phyloP scores from a whole-genome alignment of 2,329 filamentous ascomycete species.

The Hypoxylon sp. region DNA sequence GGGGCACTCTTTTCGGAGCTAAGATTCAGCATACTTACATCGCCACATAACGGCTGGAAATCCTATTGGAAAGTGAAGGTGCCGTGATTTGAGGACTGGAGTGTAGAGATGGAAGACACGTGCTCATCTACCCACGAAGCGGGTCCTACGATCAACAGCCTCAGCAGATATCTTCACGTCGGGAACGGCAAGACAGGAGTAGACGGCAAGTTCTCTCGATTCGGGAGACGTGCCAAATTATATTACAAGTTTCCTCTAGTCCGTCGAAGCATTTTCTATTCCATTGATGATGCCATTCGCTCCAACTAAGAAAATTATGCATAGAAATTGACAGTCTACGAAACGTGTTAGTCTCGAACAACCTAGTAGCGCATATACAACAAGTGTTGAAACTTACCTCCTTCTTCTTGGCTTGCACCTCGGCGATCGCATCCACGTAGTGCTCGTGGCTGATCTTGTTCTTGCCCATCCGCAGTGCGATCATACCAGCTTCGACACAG shows the following conservation, averaged over 20 bases:
- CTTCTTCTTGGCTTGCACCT: conserved; percentile 97
- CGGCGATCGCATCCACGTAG: conserved; percentile 97
- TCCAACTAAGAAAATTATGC: conserved; percentile 52
- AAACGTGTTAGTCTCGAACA: conserved; percentile 47
- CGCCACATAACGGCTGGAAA: background rate
- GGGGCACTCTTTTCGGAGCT: background rate
- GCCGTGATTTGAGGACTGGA: background rate
- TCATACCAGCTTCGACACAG: conserved; percentile 99
- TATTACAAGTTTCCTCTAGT: conserved; percentile 48
- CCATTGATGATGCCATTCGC: conserved; percentile 30
- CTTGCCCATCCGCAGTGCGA: conserved; percentile 92
- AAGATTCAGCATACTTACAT: background rate
- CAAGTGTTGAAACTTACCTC: conserved; percentile 68
- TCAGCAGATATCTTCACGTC: background rate
- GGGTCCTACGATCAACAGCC: too few relatives aligned
- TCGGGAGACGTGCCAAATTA: conserved; percentile 39
- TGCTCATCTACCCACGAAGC: background rate
- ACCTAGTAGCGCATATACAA: background rate
- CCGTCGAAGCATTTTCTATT: conserved; percentile 47
- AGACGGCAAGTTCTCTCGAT: conserved; percentile 24
- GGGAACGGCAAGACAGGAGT: background rate
- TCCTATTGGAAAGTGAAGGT: background rate
- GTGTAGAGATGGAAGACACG: background rate
- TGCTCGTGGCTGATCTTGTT: conserved; percentile 98
- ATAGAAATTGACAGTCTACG: conserved; percentile 68